These are phyloP conservation scores for Entomortierella parvispora DNA, from an alignment of 192 early-diverging fungal species.

Conservation along the genomic window DNA sequence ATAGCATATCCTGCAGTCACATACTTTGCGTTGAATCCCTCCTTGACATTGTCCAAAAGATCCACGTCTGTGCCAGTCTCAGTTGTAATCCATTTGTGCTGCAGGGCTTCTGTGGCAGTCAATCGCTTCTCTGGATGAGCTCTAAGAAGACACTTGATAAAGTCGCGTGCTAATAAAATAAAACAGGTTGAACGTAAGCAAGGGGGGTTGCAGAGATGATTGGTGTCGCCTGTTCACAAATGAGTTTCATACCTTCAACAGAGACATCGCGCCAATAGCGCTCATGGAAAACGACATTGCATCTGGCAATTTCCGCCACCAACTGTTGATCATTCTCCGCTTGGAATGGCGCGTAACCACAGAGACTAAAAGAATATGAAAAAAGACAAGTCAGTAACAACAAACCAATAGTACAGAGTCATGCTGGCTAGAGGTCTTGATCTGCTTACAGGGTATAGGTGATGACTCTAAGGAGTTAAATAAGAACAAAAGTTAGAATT, in stretches of 20 bases:
- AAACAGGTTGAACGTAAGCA: background rate
- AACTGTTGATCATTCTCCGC: constrained; percentile 68
- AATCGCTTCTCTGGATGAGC: constrained; percentile 78
- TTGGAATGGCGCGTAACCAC: constrained; percentile 84
- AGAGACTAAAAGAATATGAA: constrained; percentile 59
- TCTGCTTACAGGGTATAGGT: constrained; percentile 84
- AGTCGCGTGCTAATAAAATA: constrained; percentile 75
- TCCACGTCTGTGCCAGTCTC: constrained; percentile 73
- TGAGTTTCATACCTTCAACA: constrained; percentile 69
- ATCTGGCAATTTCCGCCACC: constrained; percentile 68
- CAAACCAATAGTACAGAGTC: background rate
- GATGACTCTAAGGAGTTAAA: constrained; percentile 70
- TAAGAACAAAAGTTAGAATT: background rate
- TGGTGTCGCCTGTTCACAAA: background rate
- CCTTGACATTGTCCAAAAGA: constrained; percentile 83
- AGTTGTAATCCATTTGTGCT: constrained; percentile 86
- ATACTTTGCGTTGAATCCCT: constrained; percentile 75
- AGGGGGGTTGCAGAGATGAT: background rate
- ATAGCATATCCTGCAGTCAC: too few relatives aligned
- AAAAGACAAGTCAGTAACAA: background rate
- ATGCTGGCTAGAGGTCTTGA: background rate
- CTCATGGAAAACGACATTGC: constrained; percentile 76
- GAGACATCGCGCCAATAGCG: constrained; percentile 87
- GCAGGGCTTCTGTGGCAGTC: constrained; percentile 83
- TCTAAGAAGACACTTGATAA: constrained; percentile 72